Base-by-base conservation (phyloP, 345 rosid genomes). In the Acer saccharum region DNA sequence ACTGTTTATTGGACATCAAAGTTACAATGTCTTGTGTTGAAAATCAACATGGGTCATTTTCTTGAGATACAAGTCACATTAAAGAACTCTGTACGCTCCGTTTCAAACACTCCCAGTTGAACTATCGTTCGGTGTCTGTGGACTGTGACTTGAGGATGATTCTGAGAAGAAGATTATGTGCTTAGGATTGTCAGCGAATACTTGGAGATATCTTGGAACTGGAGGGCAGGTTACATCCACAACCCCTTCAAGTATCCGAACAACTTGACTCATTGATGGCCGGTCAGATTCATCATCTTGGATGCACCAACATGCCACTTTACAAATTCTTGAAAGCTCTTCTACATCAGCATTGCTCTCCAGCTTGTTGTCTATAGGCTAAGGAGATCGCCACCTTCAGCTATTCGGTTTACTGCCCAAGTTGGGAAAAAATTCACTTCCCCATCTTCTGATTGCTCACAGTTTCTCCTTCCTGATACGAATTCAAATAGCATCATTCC, bases 401-500 rank as follows among this genome's bases (percentile, higher is more conserved):
- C 80, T 25, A 90, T 57, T 20, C 81, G 76, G 2, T 50, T 85
- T 3, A 93, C 90, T 4, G 84, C 97, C 79, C 39, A 82, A 63
- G 81, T 83, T 0, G 98, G 98, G 79, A 93, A 90, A 83, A 89
- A 93, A 25, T 58, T 83, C 16, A 84, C 77, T 27, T 79, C 84
- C 18, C 81, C 89, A 63, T 88, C 82, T 57, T 78, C 90, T 3
- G 84, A 74, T 32, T 78, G 86, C 80, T 88, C 89, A 0, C 90
- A 77, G 85, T 92, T 94, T 73, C 93, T 89, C 82, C 89, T 90
- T 65, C 97, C 97, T 0, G 92, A 89, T 16, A 92, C 85, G 70
- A 91, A 11, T 81, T 94, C 95, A 10, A 91, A 87, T 6, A 94
- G 81, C 94, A 92, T 88, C 95, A 94, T 92, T 11, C 98, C 98